Base-by-base conservation (phyloP, 495 filamentous ascomycete species). In the Hypoxylon lienhwacheense region DNA sequence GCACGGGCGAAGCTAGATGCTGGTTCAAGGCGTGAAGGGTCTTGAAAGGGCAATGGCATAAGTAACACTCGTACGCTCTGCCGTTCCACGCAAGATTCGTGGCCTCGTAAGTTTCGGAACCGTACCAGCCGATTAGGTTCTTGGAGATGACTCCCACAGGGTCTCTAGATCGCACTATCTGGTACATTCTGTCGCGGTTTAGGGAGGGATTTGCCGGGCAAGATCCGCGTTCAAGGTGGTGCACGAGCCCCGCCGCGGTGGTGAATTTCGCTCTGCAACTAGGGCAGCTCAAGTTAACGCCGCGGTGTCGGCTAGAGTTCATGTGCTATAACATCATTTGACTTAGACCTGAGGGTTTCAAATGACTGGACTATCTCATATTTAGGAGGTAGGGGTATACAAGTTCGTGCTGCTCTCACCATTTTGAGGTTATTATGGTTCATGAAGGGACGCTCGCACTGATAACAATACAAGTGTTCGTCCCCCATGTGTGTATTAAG, bases 1-100 rank as follows among this genome's bases (percentile, higher is more conserved):
- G 72, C 7, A 26, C 15, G 10, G 65, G 59, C 19, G 71, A 73
- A n/a, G 43, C 61, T 12, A 75, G 37, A 37, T 73, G 72, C 46
- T 65, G 55, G 32, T 68, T 64, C 15, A 73, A 53, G 14, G 37
- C 31, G 1, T 17, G 0, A 0, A 56, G 22, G 0, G 0, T 15
- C 0, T 2, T 1, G 33, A 72, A 75, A 0, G 4, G 5, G 15
- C 53, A 51, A 8, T 59, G 57, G 42, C 72, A 73, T 12, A 73
- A 43, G 15, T 61, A 68, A 37, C 72, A 73, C 39, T 70, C 61
- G 24, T 44, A 71, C 6, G 20, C 52, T 0, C 4, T 0, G 4
- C 60, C 63, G 35, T 73, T 70, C 56, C 61, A 70, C 3, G 64
- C 7, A 4, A 12, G 7, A 14, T 12, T 17, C 5, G 15, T 62